Evolutionary conservation across 169 alveolate genomes (phyloP).

Genomic region (Eimeria maxima): DNA sequence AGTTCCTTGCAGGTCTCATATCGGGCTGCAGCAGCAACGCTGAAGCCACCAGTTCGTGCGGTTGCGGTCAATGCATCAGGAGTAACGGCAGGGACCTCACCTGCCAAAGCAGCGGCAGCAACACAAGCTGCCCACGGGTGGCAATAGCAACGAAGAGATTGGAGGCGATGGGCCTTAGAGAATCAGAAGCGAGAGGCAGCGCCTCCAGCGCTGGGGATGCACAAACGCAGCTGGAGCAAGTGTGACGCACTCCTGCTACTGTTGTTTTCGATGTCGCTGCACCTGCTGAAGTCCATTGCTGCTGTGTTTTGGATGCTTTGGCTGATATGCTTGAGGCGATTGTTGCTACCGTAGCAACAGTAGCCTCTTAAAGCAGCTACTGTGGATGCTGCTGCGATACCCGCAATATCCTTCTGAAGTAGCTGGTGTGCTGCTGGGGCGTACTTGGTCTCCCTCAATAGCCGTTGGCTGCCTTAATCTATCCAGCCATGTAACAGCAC

Average conservation of each 20-base stretch:
- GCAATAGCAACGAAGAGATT: neutral
- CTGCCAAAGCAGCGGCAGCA: conserved; percentile 24
- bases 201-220: neutral
- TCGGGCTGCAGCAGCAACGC: conserved; percentile 52
- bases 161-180: neutral
- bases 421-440: neutral
- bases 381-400: neutral
- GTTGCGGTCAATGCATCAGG: conserved; percentile 1
- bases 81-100: neutral
- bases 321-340: neutral
- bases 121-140: neutral
- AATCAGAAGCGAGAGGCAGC: neutral
- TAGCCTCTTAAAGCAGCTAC: neutral
- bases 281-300: neutral
- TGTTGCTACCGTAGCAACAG: neutral
- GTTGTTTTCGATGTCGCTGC: neutral
- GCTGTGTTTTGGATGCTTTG: neutral
- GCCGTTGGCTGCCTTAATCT: neutral
- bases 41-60: conserved; percentile 25
- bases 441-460: neutral
- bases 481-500: neutral
- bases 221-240: conserved; percentile 50
- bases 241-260: neutral
- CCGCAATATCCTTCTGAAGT: neutral
- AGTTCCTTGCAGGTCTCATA: conserved; percentile 44